Base-by-base conservation (phyloP, 2,329 filamentous ascomycete genomes). In the Lachnellula suecica region DNA sequence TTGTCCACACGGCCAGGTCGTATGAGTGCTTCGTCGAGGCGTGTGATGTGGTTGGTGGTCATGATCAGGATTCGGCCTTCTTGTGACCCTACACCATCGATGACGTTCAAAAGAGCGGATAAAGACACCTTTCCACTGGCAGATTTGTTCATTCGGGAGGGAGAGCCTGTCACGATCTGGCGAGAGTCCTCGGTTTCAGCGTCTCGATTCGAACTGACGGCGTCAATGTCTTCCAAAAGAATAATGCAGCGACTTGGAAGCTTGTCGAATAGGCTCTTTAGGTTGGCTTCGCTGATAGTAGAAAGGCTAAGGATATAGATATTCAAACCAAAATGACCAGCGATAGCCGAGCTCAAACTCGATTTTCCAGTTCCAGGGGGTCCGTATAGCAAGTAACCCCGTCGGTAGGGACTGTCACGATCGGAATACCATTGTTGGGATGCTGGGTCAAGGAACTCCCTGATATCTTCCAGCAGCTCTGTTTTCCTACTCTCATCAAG, bases 311-410 rank as follows among this genome's bases (percentile, higher is more conserved):
- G 76, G 51, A 89, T 84, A 68, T 88, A 89, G 58, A 89, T 84
- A 46, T 80, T 76, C 73, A 89, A 77, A 54, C 81, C 79, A 66
- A 89, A 84, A 63, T 81, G 77, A 10, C 86, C 86, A 0, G 86
- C 84, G 45, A 88, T 45, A 22, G 86, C 85, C 34, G 88, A 76
- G 59, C 83, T 85, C 2, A 89, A 74, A 44, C 82, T 87, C 45
- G 84, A 88, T 70, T 92, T 92, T 23, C 88, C 88, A 0, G 87
- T 91, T 1, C 88, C 88, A 0, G 88, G 88, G 0, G 89, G 88
- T 0, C 90, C 90, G 57, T 91, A 77, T 25, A 95, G 82, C 0
- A 95, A 79, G 64, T 93, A 94, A 0, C 90, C 91, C 2, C 89
- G 79, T 15, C 90, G 82, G 67, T 94, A 93, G 0, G 90, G 90